Percentiles rank a stretch among this genome's conserved stretches.
phyloP scores from a whole-genome alignment of 2,329 filamentous ascomycete genomes.

The Fusarium mundagurra region DNA sequence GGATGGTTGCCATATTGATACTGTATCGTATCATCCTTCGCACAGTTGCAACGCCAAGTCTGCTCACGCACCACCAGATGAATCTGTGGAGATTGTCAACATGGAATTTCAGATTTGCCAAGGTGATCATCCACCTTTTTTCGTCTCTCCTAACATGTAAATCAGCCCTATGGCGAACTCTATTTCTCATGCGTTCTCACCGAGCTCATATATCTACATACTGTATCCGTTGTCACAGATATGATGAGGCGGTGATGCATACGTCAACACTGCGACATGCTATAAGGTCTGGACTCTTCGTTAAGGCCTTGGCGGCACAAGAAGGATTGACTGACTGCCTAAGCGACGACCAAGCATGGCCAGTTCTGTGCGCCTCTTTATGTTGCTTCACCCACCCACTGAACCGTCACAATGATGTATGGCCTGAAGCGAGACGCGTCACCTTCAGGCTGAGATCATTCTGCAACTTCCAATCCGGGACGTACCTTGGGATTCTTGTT shows the following conservation, averaged over 20 bases:
- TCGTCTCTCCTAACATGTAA: neutral
- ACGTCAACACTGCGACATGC: neutral
- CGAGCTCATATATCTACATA: neutral
- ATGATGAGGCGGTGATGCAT: neutral
- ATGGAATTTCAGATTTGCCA: constrained; percentile 2
- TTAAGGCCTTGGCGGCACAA: neutral
- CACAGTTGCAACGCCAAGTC: neutral
- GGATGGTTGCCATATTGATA: neutral
- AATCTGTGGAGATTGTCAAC: neutral
- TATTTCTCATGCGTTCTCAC: neutral
- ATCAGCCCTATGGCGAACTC: neutral
- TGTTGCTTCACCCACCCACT: neutral
- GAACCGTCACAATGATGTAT: neutral
- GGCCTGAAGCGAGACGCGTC: neutral
- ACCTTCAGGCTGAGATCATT: neutral
- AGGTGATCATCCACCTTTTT: neutral
- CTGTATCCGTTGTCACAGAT: neutral
- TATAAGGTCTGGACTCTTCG: neutral
- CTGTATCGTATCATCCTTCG: neutral
- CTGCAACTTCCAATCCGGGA: too few species aligned
- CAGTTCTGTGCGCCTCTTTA: neutral
- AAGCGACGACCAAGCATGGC: neutral
- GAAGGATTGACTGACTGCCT: neutral
- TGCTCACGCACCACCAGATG: neutral
- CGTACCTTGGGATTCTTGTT: neutral